Evolutionary conservation across 805 yeast genomes (phyloP).

Genomic region (Candida taoyuanica): DNA sequence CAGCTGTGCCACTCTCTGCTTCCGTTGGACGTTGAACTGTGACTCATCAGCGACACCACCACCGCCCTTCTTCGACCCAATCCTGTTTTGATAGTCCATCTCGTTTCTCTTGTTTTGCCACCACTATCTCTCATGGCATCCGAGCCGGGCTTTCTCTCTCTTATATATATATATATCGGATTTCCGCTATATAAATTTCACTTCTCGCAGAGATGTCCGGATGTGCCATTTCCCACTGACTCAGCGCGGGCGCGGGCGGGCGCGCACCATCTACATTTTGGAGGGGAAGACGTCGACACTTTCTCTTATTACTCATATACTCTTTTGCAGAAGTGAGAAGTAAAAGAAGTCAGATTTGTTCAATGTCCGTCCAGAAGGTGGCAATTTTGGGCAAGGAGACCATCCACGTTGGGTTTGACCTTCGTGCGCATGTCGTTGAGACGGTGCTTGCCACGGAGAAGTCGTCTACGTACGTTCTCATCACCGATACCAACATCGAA

Average conservation of each 20-base stretch:
- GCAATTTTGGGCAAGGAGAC: slow-evolving; percentile 76
- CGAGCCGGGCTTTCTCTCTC: too few species aligned
- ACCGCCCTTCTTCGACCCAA: slow-evolving; percentile 85
- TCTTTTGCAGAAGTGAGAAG: too few species aligned
- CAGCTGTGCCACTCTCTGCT: slow-evolving; percentile 40
- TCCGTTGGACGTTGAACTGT: slow-evolving; percentile 63
- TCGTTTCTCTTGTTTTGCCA: too few species aligned
- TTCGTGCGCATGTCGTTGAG: slow-evolving; percentile 66
- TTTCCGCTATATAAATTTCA: too few species aligned
- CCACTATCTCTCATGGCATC: too few species aligned
- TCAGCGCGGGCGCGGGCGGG: too few species aligned
- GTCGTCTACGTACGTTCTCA: slow-evolving; percentile 88
- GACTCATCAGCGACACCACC: slow-evolving; percentile 83
- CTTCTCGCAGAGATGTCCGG: too few species aligned
- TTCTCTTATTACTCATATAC: neutral
- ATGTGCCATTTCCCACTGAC: too few species aligned
- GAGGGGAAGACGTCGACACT: too few species aligned
- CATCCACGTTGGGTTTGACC: slow-evolving; percentile 86
- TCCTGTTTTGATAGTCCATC: slow-evolving; percentile 89
- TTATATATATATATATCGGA: too few species aligned
- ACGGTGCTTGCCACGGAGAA: slow-evolving; percentile 57
- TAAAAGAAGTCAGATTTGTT: too few species aligned
- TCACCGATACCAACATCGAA: slow-evolving; percentile 80
- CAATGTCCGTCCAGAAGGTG: slow-evolving; percentile 41
- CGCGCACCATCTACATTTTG: too few species aligned